Evolutionary conservation across 768 basidiomycete genomes (phyloP), one percentile per base, ranked within the genome.

Genomic region (Suillus occidentalis): DNA sequence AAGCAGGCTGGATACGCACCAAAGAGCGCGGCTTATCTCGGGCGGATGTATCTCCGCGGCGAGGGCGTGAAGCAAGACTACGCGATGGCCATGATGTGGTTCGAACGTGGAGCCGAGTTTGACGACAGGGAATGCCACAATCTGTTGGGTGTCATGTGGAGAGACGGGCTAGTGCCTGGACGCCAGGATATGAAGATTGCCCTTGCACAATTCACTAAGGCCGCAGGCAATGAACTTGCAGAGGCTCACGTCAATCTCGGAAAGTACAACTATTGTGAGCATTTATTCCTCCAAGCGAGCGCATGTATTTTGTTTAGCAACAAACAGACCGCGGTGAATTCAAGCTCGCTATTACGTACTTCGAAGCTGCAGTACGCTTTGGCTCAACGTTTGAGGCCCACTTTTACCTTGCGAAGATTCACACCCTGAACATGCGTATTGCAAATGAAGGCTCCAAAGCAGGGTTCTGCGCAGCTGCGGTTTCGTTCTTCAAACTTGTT

Each of bases 331-430:
- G 83, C 18, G 88, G 89, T 20, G 95, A 98, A 53, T 58, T 88
- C 28, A 76, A 79, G 31, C 67, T 84, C 6, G 95, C 96, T 0
- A 85, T 82, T 1, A 83, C 85, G 1, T 89, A 89, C 72, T 92
- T 99, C 69, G 94, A 99, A 75, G 84, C 83, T 31, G 97, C 96
- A 4, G 80, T 97, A 56, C 87, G 91, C 2, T 84, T 87, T 68
- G 97, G 97, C 6, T 96, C 97, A 5, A 91, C 92, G 0, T 95
- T 97, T 65, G 96, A 99, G 73, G 91, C 96, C 1, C 97, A 92
- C 77, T 97, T 95, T 77, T 95, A 97, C 72, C 85, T 97, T 12
- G 95, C 92, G 28, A 85, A 89, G 68, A 88, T 97, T 16, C 87
- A 97, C 66, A 84, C 89, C 36, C 72, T 81, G 36, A 84, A 89